Evolutionary conservation across 441 rosid species (phyloP).

Genomic region (Breynia disticha): DNA sequence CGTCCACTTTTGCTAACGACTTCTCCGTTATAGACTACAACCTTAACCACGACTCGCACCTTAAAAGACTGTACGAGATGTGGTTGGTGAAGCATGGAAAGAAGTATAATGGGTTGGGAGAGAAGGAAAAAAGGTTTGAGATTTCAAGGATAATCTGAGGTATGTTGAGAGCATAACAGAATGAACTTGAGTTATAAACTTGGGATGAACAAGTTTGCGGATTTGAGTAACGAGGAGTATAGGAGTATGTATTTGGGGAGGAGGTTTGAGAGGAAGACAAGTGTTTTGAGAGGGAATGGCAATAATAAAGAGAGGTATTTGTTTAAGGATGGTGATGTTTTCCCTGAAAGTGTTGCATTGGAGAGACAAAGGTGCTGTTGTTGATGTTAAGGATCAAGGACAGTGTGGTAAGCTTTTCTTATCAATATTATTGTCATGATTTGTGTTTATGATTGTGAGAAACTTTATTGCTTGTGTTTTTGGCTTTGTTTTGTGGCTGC

Average conservation of each 20-base stretch:
- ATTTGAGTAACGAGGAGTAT: conserved; percentile 82
- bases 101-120: conserved; percentile 48
- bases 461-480: no score
- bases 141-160: conserved; percentile 68
- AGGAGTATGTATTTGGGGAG: conserved; percentile 45
- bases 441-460: no score
- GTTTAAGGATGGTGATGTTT: conserved; percentile 40
- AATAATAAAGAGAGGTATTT: conserved; percentile 38
- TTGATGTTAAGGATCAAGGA: conserved; percentile 74
- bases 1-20: conserved; percentile 46
- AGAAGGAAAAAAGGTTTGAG: conserved; percentile 65
- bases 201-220: conserved; percentile 78
- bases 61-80: conserved; percentile 44
- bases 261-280: conserved; percentile 20
- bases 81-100: conserved; percentile 70
- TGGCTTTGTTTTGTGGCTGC: no score
- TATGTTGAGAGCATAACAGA: conserved; percentile 67
- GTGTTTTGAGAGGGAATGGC: conserved; percentile 17
- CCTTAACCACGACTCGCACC: conserved; percentile 44
- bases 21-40: conserved; percentile 68
- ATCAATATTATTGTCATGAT: no score
- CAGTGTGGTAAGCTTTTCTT: conserved; percentile 60
- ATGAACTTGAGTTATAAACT: conserved; percentile 41
- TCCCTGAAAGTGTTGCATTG: conserved; percentile 79
- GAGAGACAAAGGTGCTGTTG: conserved; percentile 75